Percentiles rank a stretch among this genome's conserved stretches.
These are phyloP conservation scores for Botrytis elliptica DNA, from an alignment of 2,329 filamentous ascomycete species.

Conservation along the genomic window DNA sequence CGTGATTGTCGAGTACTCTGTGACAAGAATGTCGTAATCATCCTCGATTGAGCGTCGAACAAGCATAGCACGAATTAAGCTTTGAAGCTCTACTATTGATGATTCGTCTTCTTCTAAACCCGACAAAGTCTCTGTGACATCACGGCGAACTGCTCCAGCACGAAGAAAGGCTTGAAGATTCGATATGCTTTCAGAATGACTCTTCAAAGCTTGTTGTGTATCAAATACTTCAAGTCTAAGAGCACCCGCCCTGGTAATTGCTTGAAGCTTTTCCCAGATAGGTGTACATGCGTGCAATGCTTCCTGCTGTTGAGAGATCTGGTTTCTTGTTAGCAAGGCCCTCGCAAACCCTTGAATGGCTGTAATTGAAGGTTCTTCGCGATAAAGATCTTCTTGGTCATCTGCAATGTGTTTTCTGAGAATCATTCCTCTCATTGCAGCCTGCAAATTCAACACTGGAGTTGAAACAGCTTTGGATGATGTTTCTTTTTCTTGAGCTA, in stretches of 20 bases:
- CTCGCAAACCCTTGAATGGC: slow-evolving; percentile 62
- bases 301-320: slow-evolving; percentile 52
- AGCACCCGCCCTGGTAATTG: slow-evolving; percentile 45
- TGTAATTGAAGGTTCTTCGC: slow-evolving; percentile 50
- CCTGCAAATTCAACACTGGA: slow-evolving; percentile 51
- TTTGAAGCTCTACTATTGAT: slow-evolving; percentile 55
- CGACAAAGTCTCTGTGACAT: slow-evolving; percentile 50
- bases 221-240: slow-evolving; percentile 47
- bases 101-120: slow-evolving; percentile 48
- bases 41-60: slow-evolving; percentile 50
- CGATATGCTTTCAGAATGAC: slow-evolving; percentile 42
- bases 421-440: slow-evolving; percentile 41
- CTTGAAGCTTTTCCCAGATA: slow-evolving; percentile 50
- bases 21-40: slow-evolving; percentile 55
- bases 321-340: slow-evolving; percentile 58
- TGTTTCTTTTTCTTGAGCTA: slow-evolving; percentile 7
- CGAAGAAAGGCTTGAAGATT: slow-evolving; percentile 44
- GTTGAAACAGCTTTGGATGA: slow-evolving; percentile 44
- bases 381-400: slow-evolving; percentile 53
- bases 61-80: slow-evolving; percentile 60
- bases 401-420: slow-evolving; percentile 54
- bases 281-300: slow-evolving; percentile 51
- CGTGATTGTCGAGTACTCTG: slow-evolving; percentile 55
- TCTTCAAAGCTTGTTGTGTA: slow-evolving; percentile 54
- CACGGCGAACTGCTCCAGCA: slow-evolving; percentile 53